Percentiles rank a stretch among this genome's conserved stretches.
Evolutionary conservation across 2,329 filamentous ascomycete species (phyloP).

Genomic region (Blastomyces silverae): DNA sequence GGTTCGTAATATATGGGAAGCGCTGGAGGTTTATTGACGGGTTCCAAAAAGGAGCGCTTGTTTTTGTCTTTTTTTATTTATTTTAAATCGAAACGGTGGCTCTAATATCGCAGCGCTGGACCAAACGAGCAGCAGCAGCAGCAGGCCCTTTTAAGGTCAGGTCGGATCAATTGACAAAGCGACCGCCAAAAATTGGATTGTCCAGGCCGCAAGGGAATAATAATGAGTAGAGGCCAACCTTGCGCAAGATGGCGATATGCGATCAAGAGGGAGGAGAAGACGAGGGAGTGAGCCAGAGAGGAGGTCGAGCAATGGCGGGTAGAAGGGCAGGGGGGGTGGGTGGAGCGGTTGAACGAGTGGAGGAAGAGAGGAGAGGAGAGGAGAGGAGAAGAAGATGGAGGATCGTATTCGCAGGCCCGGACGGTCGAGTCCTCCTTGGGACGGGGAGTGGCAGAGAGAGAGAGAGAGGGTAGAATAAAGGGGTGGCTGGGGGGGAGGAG

Average conservation of each 20-base stretch:
- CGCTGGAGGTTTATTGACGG: not conserved
- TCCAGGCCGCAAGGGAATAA: not conserved
- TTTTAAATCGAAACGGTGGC: not conserved
- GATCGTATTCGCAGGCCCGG: not conserved
- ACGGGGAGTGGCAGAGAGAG: not conserved
- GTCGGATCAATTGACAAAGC: conserved; percentile 4
- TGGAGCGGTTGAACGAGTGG: not conserved
- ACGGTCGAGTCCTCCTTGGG: not conserved
- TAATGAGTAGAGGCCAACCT: conserved; percentile 1
- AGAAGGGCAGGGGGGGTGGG: not conserved
- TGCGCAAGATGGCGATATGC: conserved; percentile 1
- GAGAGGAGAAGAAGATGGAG: not conserved
- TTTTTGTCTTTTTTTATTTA: not conserved
- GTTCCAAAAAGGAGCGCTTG: conserved; percentile 7
- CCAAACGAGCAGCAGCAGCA: not conserved
- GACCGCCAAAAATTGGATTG: not conserved
- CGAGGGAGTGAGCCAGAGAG: too few relatives aligned
- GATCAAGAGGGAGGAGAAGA: not conserved
- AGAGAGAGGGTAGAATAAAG: not conserved
- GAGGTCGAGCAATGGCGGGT: not conserved
- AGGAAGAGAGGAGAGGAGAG: conserved; percentile 2
- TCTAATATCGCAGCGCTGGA: not conserved
- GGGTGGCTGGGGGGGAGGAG: not conserved
- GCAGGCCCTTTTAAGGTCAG: not conserved
- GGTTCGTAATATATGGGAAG: not conserved